Evolutionary conservation across 192 early-diverging fungal species (phyloP).

Genomic region (Neocallimastix lanati): DNA sequence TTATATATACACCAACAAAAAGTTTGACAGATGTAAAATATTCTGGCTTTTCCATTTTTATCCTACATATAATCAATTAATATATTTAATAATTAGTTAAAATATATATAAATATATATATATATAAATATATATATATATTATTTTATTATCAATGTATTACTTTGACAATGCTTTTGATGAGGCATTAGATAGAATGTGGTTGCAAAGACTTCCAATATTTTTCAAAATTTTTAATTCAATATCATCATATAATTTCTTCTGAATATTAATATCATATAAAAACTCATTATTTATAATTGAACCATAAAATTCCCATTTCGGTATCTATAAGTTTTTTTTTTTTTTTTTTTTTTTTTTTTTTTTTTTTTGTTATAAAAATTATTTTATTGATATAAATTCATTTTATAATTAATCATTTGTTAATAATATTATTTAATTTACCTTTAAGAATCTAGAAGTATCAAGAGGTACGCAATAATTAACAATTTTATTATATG

Average conservation of each 20-base stretch:
- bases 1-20: conserved; percentile 36
- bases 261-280: neutral
- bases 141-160: too few relatives aligned
- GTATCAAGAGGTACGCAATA: neutral
- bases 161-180: neutral
- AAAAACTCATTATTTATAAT: neutral
- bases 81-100: too few relatives aligned
- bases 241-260: neutral
- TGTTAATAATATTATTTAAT: too few relatives aligned
- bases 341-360: too few relatives aligned
- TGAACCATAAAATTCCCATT: neutral
- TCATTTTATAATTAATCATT: too few relatives aligned
- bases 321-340: too few relatives aligned
- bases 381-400: too few relatives aligned
- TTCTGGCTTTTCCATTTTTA: conserved; percentile 35
- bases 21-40: conserved; percentile 31
- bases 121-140: too few relatives aligned
- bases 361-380: too few relatives aligned
- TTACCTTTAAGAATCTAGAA: neutral
- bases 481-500: neutral
- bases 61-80: conserved; percentile 18
- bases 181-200: neutral
- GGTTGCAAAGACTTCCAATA: neutral
- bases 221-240: neutral
- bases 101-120: too few relatives aligned